Evolutionary conservation across 1,139 yeast genomes (phyloP), one percentile per base, ranked within the genome.

Genomic region (Wickerhamomyces sp.): DNA sequence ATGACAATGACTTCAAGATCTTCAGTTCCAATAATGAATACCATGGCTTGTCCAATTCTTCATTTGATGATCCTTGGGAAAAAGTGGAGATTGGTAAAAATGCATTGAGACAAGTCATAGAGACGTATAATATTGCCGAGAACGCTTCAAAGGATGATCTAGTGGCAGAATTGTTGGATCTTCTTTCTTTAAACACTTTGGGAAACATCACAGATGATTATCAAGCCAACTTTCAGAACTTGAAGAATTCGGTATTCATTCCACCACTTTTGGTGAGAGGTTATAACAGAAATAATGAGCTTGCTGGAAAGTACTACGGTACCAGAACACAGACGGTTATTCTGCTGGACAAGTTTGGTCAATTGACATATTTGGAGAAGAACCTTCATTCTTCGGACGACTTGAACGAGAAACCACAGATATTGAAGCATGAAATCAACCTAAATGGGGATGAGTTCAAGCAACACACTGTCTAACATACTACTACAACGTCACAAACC

Each of bases 291-390:
- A 54, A 57, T 4, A 53, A 61, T 9, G 33, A 44, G 12, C 47
- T 59, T 3, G 57, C 58, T 13, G 84, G 85, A 0, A 58, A 62
- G 19, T 76, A 67, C 49, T 91, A 89, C 51, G 97, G 96, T 0
- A 91, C 98, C 0, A 63, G 97, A 36, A 86, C 96, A 0, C 96
- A 88, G 52, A 87, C 95, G 0, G 73, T 88, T 2, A 68, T 89
- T 6, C 52, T 87, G 16, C 68, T 86, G 20, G 54, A 50, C 33
- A 43, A 39, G 26, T 14, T 29, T 11, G 46, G 49, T 5, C 42
- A 47, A n/a, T 35, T 62, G 13, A 51, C 52, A 8, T 64, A 64
- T 40, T 34, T 59, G 3, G 70, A 65, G 37, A 50, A 50, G 30
- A 57, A 53, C 27, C 35, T 63, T 28, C 66, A 62, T 36, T 51